These are phyloP conservation scores for Staphylotrichum tortipilum DNA, from an alignment of 495 filamentous ascomycete genomes.

Conservation along the genomic window DNA sequence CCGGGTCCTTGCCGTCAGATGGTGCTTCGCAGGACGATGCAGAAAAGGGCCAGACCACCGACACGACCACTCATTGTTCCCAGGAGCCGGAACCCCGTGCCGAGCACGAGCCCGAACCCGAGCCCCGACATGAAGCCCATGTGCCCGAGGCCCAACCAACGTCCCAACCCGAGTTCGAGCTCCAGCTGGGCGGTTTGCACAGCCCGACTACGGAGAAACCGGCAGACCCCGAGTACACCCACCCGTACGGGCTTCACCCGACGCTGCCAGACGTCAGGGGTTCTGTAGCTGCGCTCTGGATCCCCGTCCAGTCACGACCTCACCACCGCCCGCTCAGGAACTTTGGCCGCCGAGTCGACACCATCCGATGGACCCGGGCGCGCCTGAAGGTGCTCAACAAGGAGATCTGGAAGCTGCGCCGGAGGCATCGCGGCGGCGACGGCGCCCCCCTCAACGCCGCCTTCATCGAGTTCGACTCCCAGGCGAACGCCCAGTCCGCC, in stretches of 20 bases:
- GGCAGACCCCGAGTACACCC: constrained; percentile 20
- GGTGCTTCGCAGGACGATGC: constrained; percentile 7
- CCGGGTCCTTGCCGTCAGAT: background rate
- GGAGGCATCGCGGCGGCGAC: constrained; percentile 39
- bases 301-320: constrained; percentile 55
- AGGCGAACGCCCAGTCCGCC: constrained; percentile 71
- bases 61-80: constrained; percentile 12
- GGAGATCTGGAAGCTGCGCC: constrained; percentile 54
- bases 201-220: constrained; percentile 9
- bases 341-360: constrained; percentile 59
- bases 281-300: constrained; percentile 66
- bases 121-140: too few relatives aligned
- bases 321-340: constrained; percentile 40
- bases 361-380: constrained; percentile 73
- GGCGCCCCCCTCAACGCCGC: constrained; percentile 50
- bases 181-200: constrained; percentile 14
- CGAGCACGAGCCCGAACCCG: too few relatives aligned
- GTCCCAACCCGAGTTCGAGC: too few relatives aligned
- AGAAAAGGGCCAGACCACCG: constrained; percentile 15
- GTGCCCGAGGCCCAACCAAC: too few relatives aligned
- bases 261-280: constrained; percentile 43
- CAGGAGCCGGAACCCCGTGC: too few relatives aligned
- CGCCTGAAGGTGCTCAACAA: constrained; percentile 67
- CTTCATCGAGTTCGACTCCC: constrained; percentile 75
- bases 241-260: constrained; percentile 34